Conservation (phyloP, 495 filamentous ascomycete genomes). For the Hypoxylon intermedium region DNA sequence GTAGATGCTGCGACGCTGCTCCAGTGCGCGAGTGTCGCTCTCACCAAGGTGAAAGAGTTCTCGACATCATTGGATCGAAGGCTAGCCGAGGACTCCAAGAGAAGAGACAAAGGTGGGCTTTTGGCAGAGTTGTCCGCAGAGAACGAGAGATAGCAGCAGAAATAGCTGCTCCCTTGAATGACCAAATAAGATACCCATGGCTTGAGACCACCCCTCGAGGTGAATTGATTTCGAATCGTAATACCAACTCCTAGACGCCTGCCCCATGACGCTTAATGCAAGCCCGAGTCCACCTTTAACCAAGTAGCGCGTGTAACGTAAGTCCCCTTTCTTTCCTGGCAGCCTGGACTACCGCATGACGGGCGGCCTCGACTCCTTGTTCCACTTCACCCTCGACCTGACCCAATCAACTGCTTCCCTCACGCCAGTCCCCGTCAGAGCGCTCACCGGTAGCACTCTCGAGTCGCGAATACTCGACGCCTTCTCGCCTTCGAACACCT, state of each 20-base stretch:
- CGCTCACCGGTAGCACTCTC: conserved; percentile 88
- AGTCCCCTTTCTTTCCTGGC: neutral
- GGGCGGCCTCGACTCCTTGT: conserved; percentile 88
- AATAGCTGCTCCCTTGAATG: conserved; percentile 22
- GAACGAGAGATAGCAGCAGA: conserved; percentile 67
- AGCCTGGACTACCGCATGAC: conserved; percentile 88
- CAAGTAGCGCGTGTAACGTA: conserved; percentile 3
- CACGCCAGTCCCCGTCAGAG: conserved; percentile 88
- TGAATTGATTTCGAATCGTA: conserved; percentile 26
- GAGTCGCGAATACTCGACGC: conserved; percentile 84
- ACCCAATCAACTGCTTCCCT: conserved; percentile 96
- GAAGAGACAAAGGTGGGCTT: conserved; percentile 76
- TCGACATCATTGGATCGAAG: conserved; percentile 71
- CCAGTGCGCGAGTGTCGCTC: conserved; percentile 69
- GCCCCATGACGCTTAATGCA: conserved; percentile 36
- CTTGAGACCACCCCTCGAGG: conserved; percentile 24
- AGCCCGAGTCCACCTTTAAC: conserved; percentile 11
- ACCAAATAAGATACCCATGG: conserved; percentile 44
- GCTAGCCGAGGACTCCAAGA: conserved; percentile 76
- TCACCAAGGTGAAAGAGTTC: conserved; percentile 80
- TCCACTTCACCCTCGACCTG: conserved; percentile 89
- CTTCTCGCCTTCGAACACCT: conserved; percentile 93
- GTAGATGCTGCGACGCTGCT: conserved; percentile 79
- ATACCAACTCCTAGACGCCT: conserved; percentile 31
- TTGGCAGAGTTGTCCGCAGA: conserved; percentile 82